phyloP scores from a whole-genome alignment of 2,329 filamentous ascomycete genomes.

The Fusarium torulosum region DNA sequence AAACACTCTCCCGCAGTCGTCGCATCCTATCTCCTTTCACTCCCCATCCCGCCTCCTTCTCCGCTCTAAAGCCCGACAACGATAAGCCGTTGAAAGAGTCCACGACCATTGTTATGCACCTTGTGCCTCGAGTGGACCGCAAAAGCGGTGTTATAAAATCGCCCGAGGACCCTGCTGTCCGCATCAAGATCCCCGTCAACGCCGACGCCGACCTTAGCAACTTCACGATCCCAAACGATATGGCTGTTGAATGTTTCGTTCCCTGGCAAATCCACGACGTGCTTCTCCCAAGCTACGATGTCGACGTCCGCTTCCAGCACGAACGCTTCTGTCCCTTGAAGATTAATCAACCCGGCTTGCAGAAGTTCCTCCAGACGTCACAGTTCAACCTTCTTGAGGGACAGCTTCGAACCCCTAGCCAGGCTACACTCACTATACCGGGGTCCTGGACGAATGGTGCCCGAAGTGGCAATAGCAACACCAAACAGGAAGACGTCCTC shows the following conservation, averaged over 20 bases:
- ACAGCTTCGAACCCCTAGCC: slow-evolving; percentile 56
- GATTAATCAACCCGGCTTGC: slow-evolving; percentile 53
- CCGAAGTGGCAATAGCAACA: background rate
- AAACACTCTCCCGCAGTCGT: slow-evolving; percentile 19
- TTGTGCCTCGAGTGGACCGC: slow-evolving; percentile 52
- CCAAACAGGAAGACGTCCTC: slow-evolving; percentile 32
- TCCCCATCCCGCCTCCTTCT: slow-evolving; percentile 62
- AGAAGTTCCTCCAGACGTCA: slow-evolving; percentile 59
- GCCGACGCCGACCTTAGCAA: slow-evolving; percentile 46
- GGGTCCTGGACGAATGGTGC: slow-evolving; percentile 12
- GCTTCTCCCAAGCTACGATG: slow-evolving; percentile 59
- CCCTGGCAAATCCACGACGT: slow-evolving; percentile 55
- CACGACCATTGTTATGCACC: slow-evolving; percentile 60
- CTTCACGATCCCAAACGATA: slow-evolving; percentile 48
- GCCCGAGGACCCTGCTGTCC: slow-evolving; percentile 41
- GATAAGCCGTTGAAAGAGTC: slow-evolving; percentile 45
- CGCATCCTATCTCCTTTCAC: slow-evolving; percentile 60
- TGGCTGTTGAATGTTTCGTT: slow-evolving; percentile 51
- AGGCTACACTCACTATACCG: slow-evolving; percentile 32
- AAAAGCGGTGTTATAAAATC: background rate
- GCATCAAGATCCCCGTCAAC: slow-evolving; percentile 51
- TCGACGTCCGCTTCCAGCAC: slow-evolving; percentile 62
- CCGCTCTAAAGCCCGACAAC: slow-evolving; percentile 52
- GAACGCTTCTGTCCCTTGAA: slow-evolving; percentile 56
- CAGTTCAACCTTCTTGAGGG: slow-evolving; percentile 60